Conservation (phyloP, 148 eudicot genomes). For the Drosera capensis region DNA sequence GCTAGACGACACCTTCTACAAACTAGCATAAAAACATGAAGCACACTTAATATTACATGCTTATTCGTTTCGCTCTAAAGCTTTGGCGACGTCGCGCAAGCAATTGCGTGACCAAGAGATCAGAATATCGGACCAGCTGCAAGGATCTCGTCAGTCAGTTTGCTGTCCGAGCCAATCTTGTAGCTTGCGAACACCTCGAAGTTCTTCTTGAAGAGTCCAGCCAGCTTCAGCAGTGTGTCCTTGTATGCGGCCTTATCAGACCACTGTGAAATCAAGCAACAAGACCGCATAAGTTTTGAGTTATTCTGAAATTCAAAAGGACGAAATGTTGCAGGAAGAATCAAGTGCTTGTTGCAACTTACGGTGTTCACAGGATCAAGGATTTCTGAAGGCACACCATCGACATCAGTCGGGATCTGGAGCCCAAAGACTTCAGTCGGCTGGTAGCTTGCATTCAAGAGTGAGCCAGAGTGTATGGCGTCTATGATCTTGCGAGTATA, state of each 20-base stretch:
- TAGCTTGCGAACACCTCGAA: slow-evolving; percentile 44
- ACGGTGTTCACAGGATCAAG: slow-evolving; percentile 70
- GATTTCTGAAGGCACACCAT: slow-evolving; percentile 66
- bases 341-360: too few species aligned
- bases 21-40: too few species aligned
- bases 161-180: slow-evolving; percentile 45
- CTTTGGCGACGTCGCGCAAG: too few species aligned
- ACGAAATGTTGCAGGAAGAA: too few species aligned
- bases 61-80: too few species aligned
- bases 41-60: too few species aligned
- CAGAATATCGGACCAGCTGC: slow-evolving; percentile 61
- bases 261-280: slow-evolving; percentile 30
- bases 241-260: slow-evolving; percentile 37
- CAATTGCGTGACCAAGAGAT: too few species aligned
- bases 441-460: slow-evolving; percentile 31
- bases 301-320: too few species aligned
- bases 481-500: slow-evolving; percentile 66
- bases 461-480: slow-evolving; percentile 55
- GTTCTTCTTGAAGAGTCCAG: slow-evolving; percentile 53
- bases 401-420: slow-evolving; percentile 52
- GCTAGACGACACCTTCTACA: too few species aligned
- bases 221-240: slow-evolving; percentile 46
- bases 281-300: too few species aligned
- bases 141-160: slow-evolving; percentile 47
- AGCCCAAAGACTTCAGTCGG: slow-evolving; percentile 71